These are phyloP conservation scores for Anacardium occidentale DNA, from an alignment of 345 rosid species.

Conservation along the genomic window DNA sequence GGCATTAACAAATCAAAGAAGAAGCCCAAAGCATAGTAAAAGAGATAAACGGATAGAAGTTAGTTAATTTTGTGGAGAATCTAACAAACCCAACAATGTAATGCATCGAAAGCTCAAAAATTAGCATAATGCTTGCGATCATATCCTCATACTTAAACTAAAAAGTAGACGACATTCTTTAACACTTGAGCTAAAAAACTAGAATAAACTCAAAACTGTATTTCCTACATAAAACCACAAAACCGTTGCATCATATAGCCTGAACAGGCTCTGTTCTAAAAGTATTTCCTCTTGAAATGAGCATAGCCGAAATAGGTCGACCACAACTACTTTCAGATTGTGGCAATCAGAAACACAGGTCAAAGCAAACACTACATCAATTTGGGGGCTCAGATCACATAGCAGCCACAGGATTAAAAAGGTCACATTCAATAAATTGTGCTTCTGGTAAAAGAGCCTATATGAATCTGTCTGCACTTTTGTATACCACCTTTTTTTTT, in stretches of 20 bases:
- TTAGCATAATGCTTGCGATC: neutral
- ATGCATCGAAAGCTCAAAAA: neutral
- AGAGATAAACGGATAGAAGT: neutral
- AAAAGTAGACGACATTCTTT: neutral
- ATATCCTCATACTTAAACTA: slow-evolving; percentile 3
- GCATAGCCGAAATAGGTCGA: neutral
- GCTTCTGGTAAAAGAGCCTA: no score
- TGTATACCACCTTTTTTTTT: no score
- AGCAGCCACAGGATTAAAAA: neutral
- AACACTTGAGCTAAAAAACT: neutral
- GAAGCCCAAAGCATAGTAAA: slow-evolving; percentile 1
- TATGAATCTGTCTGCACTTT: neutral
- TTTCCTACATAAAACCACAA: neutral
- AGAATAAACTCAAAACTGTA: slow-evolving; percentile 5
- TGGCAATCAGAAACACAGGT: neutral
- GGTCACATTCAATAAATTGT: neutral
- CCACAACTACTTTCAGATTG: neutral
- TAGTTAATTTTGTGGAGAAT: neutral
- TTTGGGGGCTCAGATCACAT: neutral
- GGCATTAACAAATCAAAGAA: slow-evolving; percentile 26
- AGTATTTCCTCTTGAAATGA: neutral
- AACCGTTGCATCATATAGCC: neutral
- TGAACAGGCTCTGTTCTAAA: neutral
- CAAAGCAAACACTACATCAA: neutral
- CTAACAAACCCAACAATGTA: neutral